These are phyloP conservation scores for Pestalotiopsis fici DNA, from an alignment of 2,329 filamentous ascomycete genomes.

Conservation along the genomic window DNA sequence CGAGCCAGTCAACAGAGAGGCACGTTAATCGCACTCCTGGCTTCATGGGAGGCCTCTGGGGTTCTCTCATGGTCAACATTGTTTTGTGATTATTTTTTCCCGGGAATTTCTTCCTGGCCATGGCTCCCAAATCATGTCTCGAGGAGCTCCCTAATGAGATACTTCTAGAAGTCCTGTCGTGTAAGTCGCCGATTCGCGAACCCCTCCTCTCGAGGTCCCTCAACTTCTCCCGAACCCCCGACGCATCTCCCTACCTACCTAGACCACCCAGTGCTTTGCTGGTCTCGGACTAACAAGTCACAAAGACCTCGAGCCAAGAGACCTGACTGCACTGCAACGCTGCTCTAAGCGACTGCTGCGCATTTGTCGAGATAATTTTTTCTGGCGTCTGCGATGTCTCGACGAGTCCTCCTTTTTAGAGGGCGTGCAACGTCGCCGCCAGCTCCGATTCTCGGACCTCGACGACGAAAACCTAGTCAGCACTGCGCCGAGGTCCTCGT, in stretches of 20 bases:
- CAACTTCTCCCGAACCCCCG: neutral
- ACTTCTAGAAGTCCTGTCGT: slow-evolving; percentile 61
- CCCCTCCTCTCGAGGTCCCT: neutral
- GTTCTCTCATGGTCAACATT: neutral
- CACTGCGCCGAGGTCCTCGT: slow-evolving; percentile 13
- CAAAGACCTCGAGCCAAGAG: slow-evolving; percentile 53
- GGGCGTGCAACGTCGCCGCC: slow-evolving; percentile 50
- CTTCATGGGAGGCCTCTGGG: neutral
- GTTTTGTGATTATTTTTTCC: neutral
- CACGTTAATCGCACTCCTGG: neutral
- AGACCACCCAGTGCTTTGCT: neutral
- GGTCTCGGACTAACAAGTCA: neutral
- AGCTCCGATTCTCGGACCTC: slow-evolving; percentile 35
- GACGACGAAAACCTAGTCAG: slow-evolving; percentile 20
- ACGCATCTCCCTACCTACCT: no score
- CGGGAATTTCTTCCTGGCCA: neutral
- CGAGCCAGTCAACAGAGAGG: neutral
- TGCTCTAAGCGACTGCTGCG: slow-evolving; percentile 67
- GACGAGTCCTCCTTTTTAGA: slow-evolving; percentile 67
- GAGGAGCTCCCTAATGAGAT: slow-evolving; percentile 65
- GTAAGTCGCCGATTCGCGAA: slow-evolving; percentile 41
- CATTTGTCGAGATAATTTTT: slow-evolving; percentile 70
- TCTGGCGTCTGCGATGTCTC: slow-evolving; percentile 80
- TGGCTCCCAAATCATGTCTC: slow-evolving; percentile 31
- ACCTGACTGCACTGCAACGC: slow-evolving; percentile 69